These are phyloP conservation scores for Fusarium phyllophilum DNA, from an alignment of 2,329 filamentous ascomycete species.

Conservation along the genomic window DNA sequence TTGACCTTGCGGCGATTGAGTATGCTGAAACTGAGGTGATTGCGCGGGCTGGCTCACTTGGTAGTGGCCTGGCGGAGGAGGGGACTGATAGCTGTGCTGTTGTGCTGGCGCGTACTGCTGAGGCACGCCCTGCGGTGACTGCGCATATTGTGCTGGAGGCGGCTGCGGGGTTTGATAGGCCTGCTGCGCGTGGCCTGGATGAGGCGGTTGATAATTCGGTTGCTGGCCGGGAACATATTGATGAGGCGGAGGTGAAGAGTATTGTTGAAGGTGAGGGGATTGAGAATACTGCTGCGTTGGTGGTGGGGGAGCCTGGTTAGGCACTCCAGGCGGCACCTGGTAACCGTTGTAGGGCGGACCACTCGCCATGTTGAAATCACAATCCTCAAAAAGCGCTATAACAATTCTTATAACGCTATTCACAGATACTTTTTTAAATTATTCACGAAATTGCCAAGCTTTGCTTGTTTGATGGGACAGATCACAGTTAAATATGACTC, in stretches of 20 bases:
- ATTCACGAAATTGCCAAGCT: neutral
- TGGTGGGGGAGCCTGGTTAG: neutral
- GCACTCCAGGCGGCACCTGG: neutral
- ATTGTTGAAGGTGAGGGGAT: neutral
- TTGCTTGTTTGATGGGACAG: neutral
- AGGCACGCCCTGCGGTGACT: neutral
- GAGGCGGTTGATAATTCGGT: neutral
- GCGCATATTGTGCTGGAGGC: neutral
- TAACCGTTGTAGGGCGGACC: conserved; percentile 11
- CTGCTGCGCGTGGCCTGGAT: neutral
- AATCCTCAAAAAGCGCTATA: neutral
- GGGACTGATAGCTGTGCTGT: neutral
- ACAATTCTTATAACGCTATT: neutral
- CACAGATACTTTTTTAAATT: neutral
- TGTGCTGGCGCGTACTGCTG: neutral
- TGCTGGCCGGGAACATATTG: neutral
- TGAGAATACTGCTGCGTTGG: neutral
- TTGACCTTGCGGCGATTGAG: neutral
- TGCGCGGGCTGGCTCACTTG: neutral
- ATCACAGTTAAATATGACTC: conserved; percentile 5
- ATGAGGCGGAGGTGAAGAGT: neutral
- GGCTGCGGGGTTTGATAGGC: neutral
- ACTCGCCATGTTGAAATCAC: conserved; percentile 8
- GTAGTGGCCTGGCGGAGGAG: neutral
- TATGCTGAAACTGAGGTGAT: neutral